These are phyloP conservation scores for Cicer cuneatum DNA, from an alignment of 306 rosid species.

Conservation along the genomic window DNA sequence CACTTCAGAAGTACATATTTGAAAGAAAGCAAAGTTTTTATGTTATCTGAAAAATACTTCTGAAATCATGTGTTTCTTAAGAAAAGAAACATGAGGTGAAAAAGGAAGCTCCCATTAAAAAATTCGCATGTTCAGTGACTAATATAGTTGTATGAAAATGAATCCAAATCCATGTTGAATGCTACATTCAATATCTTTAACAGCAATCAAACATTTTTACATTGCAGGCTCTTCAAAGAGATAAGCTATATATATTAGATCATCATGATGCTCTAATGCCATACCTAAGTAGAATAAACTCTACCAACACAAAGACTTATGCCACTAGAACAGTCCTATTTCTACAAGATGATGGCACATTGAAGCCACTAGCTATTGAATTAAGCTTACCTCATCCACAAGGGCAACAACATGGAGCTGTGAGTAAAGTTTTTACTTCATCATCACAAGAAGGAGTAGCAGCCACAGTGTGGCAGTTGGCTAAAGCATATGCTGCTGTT, in stretches of 20 bases:
- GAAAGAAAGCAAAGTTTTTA: too few species aligned
- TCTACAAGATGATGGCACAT: constrained; percentile 76
- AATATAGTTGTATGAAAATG: neutral
- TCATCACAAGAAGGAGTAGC: constrained; percentile 67
- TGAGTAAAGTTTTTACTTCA: constrained; percentile 73
- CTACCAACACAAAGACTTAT: constrained; percentile 80
- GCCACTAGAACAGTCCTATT: constrained; percentile 81
- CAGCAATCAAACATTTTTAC: constrained; percentile 2
- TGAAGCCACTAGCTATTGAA: constrained; percentile 89
- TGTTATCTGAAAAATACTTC: too few species aligned
- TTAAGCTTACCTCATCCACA: constrained; percentile 93
- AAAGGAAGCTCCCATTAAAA: too few species aligned
- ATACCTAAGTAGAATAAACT: constrained; percentile 75
- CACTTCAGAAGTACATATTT: too few species aligned
- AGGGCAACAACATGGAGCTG: constrained; percentile 74
- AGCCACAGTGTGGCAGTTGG: constrained; percentile 85
- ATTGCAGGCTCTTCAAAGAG: constrained; percentile 67
- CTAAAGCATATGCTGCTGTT: constrained; percentile 89
- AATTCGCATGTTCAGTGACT: constrained; percentile 16
- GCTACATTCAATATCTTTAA: constrained; percentile 9
- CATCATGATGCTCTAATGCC: constrained; percentile 90
- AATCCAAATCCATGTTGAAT: constrained; percentile 2
- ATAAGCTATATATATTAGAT: constrained; percentile 75
- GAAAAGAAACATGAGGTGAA: too few species aligned
- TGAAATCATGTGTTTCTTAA: too few species aligned